Percentiles rank a stretch among this genome's conserved stretches.
phyloP scores from a whole-genome alignment of 2,329 filamentous ascomycete species.

The Pseudocercospora ulei region DNA sequence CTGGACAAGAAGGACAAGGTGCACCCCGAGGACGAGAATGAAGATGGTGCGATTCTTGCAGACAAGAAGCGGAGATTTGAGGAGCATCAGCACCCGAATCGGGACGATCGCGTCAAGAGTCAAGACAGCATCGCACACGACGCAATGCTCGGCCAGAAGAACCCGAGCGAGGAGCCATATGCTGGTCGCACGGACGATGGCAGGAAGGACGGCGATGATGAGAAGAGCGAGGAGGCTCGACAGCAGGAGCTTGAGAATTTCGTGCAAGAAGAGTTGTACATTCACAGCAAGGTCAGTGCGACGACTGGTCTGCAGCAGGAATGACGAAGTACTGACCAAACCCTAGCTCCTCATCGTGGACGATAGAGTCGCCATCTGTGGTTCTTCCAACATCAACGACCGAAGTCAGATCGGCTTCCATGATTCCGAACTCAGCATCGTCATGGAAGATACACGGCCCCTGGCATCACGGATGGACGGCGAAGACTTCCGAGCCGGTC shows the following conservation, averaged over 20 bases:
- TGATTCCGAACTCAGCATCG: constrained; percentile 81
- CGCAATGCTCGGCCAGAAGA: constrained; percentile 63
- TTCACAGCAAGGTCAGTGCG: constrained; percentile 67
- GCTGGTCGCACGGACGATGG: constrained; percentile 45
- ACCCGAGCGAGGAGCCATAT: constrained; percentile 62
- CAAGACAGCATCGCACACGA: constrained; percentile 59
- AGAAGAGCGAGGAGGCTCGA: constrained; percentile 40
- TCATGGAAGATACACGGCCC: constrained; percentile 71
- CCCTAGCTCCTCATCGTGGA: constrained; percentile 61
- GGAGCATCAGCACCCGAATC: constrained; percentile 14
- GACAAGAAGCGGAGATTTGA: constrained; percentile 26
- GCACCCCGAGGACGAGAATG: constrained; percentile 19
- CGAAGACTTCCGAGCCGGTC: constrained; percentile 63
- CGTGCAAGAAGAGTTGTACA: constrained; percentile 91
- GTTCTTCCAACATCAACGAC: constrained; percentile 68
- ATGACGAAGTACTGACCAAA: constrained; percentile 17
- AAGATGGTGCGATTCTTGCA: constrained; percentile 13
- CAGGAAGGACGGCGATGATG: constrained; percentile 20
- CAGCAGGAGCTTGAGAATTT: constrained; percentile 76
- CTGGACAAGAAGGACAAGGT: constrained; percentile 20
- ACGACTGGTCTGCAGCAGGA: too few relatives aligned
- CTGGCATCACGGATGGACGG: constrained; percentile 71
- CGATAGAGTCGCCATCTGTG: constrained; percentile 70
- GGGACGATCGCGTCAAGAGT: constrained; percentile 30
- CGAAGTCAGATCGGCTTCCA: constrained; percentile 78